A percentile compares a stretch with the other conserved stretches of the same genome.
These are phyloP conservation scores for Myrica gale DNA, from an alignment of 306 rosid genomes.

Conservation along the genomic window DNA sequence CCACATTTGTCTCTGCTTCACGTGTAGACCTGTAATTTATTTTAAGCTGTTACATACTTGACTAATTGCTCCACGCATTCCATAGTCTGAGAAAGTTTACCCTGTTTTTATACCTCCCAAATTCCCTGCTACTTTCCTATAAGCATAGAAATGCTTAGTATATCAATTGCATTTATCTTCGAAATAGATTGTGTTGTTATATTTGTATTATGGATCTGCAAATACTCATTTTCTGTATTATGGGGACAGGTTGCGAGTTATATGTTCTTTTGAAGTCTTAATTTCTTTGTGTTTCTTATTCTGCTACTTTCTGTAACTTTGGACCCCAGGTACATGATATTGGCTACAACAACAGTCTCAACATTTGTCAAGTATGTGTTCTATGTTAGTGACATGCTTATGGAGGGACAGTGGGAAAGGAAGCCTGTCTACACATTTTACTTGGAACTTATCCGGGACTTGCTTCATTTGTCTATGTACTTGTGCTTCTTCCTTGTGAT, in stretches of 20 bases:
- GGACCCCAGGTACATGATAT: slow-evolving; percentile 91
- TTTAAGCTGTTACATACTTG: neutral
- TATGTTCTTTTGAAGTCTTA: slow-evolving; percentile 21
- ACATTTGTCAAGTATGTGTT: slow-evolving; percentile 84
- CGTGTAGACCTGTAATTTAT: neutral
- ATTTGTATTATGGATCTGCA: neutral
- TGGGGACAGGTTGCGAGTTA: neutral
- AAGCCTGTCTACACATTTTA: slow-evolving; percentile 96
- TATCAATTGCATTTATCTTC: neutral
- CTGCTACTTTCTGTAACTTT: slow-evolving; percentile 25
- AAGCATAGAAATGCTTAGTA: neutral
- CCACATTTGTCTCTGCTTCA: neutral
- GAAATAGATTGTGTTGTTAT: neutral
- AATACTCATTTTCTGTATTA: neutral
- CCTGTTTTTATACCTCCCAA: neutral
- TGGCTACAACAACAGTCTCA: slow-evolving; percentile 89
- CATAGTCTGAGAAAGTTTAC: neutral
- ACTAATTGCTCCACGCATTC: neutral
- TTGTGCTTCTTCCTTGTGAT: slow-evolving; percentile 92
- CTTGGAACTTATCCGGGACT: slow-evolving; percentile 90
- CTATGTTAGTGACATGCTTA: slow-evolving; percentile 88
- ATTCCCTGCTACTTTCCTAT: neutral
- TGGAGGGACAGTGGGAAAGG: slow-evolving; percentile 99
- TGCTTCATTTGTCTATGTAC: slow-evolving; percentile 95
- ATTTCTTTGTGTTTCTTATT: slow-evolving; percentile 8